Evolutionary conservation across 2,329 filamentous ascomycete species (phyloP).

Genomic region (Fusarium sp.): DNA sequence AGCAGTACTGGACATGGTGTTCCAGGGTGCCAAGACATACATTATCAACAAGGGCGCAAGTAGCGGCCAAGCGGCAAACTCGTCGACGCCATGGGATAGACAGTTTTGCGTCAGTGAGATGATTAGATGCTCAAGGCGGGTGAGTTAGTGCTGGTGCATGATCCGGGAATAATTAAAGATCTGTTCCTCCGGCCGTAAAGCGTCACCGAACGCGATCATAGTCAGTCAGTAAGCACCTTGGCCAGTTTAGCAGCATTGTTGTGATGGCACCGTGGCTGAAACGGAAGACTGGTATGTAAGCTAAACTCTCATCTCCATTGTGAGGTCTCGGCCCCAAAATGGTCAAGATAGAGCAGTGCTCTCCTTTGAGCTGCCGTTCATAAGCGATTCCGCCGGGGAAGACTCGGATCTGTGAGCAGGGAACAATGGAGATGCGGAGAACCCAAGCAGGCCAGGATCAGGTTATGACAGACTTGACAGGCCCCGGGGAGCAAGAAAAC

Average conservation of each 20-base stretch:
- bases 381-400: slow-evolving; percentile 1
- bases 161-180: slow-evolving; percentile 13
- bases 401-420: slow-evolving; percentile 9
- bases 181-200: neutral
- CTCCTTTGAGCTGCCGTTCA: neutral
- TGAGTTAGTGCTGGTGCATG: slow-evolving; percentile 16
- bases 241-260: neutral
- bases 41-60: neutral
- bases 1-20: neutral
- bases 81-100: neutral
- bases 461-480: neutral
- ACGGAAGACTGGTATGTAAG: slow-evolving; percentile 38
- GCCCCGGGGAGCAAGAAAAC: too few species aligned
- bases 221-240: slow-evolving; percentile 2
- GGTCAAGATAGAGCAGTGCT: neutral
- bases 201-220: slow-evolving; percentile 1
- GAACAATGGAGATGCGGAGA: slow-evolving; percentile 18
- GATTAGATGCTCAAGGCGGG: slow-evolving; percentile 3
- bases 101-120: slow-evolving; percentile 28
- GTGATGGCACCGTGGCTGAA: slow-evolving; percentile 33
- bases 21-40: slow-evolving; percentile 9
- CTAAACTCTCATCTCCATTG: slow-evolving; percentile 21
- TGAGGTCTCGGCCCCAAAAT: slow-evolving; percentile 11
- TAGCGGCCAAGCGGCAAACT: neutral
- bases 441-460: neutral